Evolutionary conservation across 352 stramenopile genomes (phyloP).

Genomic region (Blastocystis sp.): DNA sequence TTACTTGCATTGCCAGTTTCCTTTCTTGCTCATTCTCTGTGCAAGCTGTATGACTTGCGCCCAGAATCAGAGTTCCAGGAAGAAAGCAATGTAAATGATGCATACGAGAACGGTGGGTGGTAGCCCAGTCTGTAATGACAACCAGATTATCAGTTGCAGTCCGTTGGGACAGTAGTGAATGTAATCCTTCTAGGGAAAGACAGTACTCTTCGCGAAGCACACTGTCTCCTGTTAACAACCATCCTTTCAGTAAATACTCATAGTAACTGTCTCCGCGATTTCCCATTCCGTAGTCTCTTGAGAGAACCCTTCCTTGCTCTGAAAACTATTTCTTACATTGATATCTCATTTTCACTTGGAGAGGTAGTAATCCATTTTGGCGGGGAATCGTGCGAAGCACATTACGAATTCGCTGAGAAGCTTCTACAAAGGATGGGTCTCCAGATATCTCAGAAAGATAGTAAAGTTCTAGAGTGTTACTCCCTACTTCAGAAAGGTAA

Average conservation of each 20-base stretch:
- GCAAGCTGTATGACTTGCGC: constrained; percentile 58
- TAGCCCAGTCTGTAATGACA: background rate
- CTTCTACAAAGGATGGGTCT: constrained; percentile 70
- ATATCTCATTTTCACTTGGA: background rate
- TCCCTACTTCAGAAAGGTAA: constrained; percentile 54
- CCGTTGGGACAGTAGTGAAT: constrained; percentile 68
- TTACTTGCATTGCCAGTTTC: constrained; percentile 72
- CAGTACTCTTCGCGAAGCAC: constrained; percentile 69
- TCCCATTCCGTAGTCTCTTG: constrained; percentile 69
- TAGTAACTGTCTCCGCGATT: constrained; percentile 84
- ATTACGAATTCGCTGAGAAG: constrained; percentile 72
- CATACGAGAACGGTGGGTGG: constrained; percentile 64
- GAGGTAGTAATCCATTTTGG: background rate
- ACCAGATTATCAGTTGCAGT: background rate
- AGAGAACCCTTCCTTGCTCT: constrained; percentile 62
- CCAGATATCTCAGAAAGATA: constrained; percentile 75
- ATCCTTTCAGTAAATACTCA: constrained; percentile 95
- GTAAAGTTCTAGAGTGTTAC: constrained; percentile 19
- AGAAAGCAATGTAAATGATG: constrained; percentile 74
- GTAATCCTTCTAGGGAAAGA: constrained; percentile 70
- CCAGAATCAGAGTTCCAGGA: constrained; percentile 70
- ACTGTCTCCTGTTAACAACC: constrained; percentile 82
- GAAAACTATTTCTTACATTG: constrained; percentile 64
- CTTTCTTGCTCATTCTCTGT: constrained; percentile 71
- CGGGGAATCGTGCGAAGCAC: constrained; percentile 69